Evolutionary conservation across 805 yeast genomes (phyloP), one percentile per base, ranked within the genome.

Genomic region (Spathaspora sp.): DNA sequence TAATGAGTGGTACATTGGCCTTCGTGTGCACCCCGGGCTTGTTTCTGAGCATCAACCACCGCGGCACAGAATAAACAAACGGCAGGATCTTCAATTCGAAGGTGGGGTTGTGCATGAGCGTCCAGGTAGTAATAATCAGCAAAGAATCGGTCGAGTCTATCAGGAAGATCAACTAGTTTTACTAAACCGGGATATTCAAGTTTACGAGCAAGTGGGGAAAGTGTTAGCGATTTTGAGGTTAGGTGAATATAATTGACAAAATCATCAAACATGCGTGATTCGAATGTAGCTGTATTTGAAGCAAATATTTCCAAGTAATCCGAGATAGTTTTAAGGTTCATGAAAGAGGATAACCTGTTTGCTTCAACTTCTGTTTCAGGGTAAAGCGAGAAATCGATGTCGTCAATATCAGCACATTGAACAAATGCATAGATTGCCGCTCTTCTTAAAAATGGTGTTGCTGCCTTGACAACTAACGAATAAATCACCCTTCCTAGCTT

Each of bases 1-100:
- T 70, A 73, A 65, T 93, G 98, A 46, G 80, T 76, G 16, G 86
- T 87, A 63, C 98, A 93, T 55, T 90, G 89, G 0, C 98, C 98
- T 17, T 71, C 67, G 3, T 67, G 66, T 43, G 75, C 77, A 0
- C 83, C 85, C 48, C 79, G 75, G 16, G 83, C 79, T 42, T 73
- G 66, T 54, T 72, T 81, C 60, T 92, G 97, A n/a, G 84, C 69
- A 55, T 84, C 83, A 19, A 89, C 75, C 7, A 84, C 75, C 10
- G 71, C 68, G 1, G 91, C 94, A 68, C 99, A 94, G 55, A 85
- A 86, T 50, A 93, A 68, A 61, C 99, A 93, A 9, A 93, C 72
- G 0, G 96, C 97, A 0, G 96, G 94, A 56, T 92, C 96, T 46
- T 76, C 77, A 29, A 73, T 75, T 1, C 58, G 51, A 52, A 60